Percentiles rank a stretch among this genome's conserved stretches.
Evolutionary conservation across 2,329 filamentous ascomycete species (phyloP).

Genomic region (Orbilia oligospora): DNA sequence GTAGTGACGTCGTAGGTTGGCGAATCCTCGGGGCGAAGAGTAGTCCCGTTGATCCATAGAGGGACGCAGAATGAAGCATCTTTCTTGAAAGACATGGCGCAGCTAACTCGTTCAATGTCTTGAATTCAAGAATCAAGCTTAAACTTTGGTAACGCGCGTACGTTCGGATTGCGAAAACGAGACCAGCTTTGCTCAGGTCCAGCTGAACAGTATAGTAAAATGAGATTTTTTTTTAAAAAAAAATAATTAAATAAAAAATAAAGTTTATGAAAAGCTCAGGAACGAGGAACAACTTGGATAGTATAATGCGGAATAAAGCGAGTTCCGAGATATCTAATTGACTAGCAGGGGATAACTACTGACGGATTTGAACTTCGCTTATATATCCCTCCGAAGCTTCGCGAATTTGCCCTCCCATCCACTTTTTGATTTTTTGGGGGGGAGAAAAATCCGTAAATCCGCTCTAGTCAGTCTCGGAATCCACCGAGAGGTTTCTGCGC

Average conservation of each 20-base stretch:
- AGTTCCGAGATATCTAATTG: slow-evolving; percentile 8
- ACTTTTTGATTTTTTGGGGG: background rate
- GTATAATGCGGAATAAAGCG: background rate
- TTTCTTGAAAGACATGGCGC: slow-evolving; percentile 52
- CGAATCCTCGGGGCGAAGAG: slow-evolving; percentile 24
- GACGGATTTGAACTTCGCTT: slow-evolving; percentile 32
- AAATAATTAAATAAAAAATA: background rate
- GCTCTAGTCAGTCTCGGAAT: background rate
- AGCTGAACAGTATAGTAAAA: slow-evolving; percentile 5
- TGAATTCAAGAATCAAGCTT: slow-evolving; percentile 15
- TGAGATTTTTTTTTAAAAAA: background rate
- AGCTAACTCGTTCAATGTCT: background rate
- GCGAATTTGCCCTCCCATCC: background rate
- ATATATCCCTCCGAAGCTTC: slow-evolving; percentile 36
- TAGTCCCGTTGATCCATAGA: slow-evolving; percentile 52
- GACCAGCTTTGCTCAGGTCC: slow-evolving; percentile 2
- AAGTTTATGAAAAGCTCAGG: slow-evolving; percentile 2
- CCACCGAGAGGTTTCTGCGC: slow-evolving; percentile 5
- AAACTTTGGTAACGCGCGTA: background rate
- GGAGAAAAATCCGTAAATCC: slow-evolving; percentile 8
- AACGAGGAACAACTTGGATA: background rate
- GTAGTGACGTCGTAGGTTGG: slow-evolving; percentile 48
- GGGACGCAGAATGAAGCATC: slow-evolving; percentile 55
- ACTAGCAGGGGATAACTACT: slow-evolving; percentile 18
- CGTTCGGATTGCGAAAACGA: slow-evolving; percentile 1